Percentiles rank a stretch among this genome's conserved stretches.
These are phyloP conservation scores for Maudiozyma barnettii DNA, from an alignment of 805 yeast species.

Conservation along the genomic window DNA sequence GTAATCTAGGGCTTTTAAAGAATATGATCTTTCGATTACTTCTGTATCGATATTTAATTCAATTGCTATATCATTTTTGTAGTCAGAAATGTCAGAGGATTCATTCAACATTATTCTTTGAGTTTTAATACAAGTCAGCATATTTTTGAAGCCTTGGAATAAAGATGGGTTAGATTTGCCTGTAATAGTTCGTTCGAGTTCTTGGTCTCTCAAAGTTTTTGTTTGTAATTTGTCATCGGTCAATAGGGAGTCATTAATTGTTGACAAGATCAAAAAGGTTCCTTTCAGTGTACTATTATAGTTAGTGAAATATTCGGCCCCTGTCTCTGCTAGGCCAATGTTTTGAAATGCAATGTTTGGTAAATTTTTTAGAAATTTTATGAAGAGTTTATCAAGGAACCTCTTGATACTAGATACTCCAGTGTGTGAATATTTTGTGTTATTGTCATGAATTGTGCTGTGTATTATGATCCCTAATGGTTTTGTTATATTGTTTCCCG, in stretches of 20 bases:
- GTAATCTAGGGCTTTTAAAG: slow-evolving; percentile 30
- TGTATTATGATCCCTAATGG: no score
- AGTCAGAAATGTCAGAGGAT: neutral
- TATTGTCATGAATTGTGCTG: no score
- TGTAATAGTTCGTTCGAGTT: slow-evolving; percentile 4
- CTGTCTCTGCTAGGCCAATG: slow-evolving; percentile 25
- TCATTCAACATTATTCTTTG: neutral
- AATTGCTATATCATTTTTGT: neutral
- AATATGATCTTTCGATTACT: slow-evolving; percentile 22
- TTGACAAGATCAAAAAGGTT: slow-evolving; percentile 40
- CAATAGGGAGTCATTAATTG: slow-evolving; percentile 53
- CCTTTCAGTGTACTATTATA: slow-evolving; percentile 30
- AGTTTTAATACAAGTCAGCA: slow-evolving; percentile 36
- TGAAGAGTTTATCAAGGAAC: neutral
- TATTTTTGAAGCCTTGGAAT: slow-evolving; percentile 62
- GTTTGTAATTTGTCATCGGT: slow-evolving; percentile 22
- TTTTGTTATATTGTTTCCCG: no score
- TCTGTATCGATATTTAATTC: slow-evolving; percentile 4
- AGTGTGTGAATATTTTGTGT: no score
- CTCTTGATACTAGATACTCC: neutral
- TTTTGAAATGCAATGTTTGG: slow-evolving; percentile 12
- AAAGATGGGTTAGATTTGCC: slow-evolving; percentile 38
- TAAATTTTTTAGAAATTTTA: neutral
- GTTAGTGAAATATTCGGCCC: slow-evolving; percentile 32
- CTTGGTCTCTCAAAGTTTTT: neutral